A percentile compares a stretch with the other conserved stretches of the same genome.
Conservation (phyloP, 2,329 filamentous ascomycete species). For the Leptographium flavum region DNA sequence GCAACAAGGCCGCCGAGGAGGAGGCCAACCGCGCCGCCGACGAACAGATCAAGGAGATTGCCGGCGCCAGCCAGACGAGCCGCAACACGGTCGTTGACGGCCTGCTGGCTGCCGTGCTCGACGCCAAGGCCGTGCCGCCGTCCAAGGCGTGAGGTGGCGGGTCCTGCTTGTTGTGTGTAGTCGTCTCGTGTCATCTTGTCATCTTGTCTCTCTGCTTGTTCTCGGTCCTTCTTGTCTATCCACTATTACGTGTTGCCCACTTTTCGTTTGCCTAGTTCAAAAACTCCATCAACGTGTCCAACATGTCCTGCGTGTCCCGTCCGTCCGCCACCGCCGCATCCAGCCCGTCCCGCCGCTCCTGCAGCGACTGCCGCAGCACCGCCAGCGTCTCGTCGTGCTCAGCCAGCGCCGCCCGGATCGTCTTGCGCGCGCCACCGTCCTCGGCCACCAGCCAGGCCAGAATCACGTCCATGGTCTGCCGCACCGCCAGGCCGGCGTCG, state of each 20-base stretch:
- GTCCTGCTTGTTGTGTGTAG: background rate
- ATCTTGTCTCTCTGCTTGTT: background rate
- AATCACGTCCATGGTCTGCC: slow-evolving; percentile 74
- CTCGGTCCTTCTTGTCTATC: background rate
- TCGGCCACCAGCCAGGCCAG: slow-evolving; percentile 87
- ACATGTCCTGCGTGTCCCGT: slow-evolving; percentile 43
- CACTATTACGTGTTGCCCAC: background rate
- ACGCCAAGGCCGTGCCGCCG: slow-evolving; percentile 57
- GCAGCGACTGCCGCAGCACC: slow-evolving; percentile 51
- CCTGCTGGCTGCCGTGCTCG: slow-evolving; percentile 70
- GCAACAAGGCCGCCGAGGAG: slow-evolving; percentile 67
- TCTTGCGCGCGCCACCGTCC: slow-evolving; percentile 58
- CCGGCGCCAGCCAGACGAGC: slow-evolving; percentile 63
- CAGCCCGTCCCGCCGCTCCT: slow-evolving; percentile 39
- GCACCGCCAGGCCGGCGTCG: slow-evolving; percentile 69
- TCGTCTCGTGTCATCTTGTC: background rate
- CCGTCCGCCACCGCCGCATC: slow-evolving; percentile 37
- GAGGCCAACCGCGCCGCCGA: slow-evolving; percentile 73
- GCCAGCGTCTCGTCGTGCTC: slow-evolving; percentile 53
- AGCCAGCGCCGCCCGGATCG: slow-evolving; percentile 48
- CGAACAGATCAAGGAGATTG: slow-evolving; percentile 67
- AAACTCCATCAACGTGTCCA: slow-evolving; percentile 36
- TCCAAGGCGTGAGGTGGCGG: slow-evolving; percentile 8
- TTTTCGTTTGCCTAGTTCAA: slow-evolving; percentile 17
- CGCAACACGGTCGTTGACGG: slow-evolving; percentile 71